A percentile compares a stretch with the other conserved stretches of the same genome.
phyloP scores from a whole-genome alignment of 2,329 filamentous ascomycete genomes.

The Fusarium pininemorale region DNA sequence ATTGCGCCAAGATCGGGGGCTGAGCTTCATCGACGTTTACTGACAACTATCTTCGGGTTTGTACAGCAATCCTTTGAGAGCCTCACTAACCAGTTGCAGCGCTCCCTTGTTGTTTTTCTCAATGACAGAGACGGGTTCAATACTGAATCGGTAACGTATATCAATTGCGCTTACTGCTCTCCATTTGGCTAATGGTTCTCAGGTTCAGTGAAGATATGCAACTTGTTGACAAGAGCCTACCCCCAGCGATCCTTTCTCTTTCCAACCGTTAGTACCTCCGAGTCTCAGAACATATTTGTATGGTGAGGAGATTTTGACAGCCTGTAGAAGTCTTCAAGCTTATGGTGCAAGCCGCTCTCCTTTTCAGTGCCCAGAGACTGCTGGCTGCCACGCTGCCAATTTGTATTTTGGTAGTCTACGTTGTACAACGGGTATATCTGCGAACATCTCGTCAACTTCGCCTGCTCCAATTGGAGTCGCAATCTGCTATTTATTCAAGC shows the following conservation, averaged over 20 bases:
- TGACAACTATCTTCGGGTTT: background rate
- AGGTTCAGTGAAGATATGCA: background rate
- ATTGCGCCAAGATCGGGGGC: background rate
- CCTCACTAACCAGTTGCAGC: accelerated
- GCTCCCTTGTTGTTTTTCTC: background rate
- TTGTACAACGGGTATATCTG: background rate
- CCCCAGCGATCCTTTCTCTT: background rate
- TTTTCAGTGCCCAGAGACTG: background rate
- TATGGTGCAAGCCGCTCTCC: background rate
- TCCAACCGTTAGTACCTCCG: background rate
- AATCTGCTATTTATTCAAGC: background rate
- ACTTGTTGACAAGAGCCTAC: background rate
- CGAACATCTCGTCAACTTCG: background rate
- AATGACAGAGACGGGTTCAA: background rate
- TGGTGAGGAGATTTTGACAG: background rate
- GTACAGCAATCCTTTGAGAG: background rate
- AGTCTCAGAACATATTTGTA: accelerated
- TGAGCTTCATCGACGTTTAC: background rate
- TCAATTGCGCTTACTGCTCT: accelerated
- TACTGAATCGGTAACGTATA: background rate
- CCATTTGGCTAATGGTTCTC: background rate
- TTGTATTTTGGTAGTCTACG: background rate
- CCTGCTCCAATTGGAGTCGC: background rate
- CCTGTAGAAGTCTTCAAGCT: background rate
- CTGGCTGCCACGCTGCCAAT: background rate